Conservation (phyloP, 441 rosid species). For the Erysimum cheiri region DNA sequence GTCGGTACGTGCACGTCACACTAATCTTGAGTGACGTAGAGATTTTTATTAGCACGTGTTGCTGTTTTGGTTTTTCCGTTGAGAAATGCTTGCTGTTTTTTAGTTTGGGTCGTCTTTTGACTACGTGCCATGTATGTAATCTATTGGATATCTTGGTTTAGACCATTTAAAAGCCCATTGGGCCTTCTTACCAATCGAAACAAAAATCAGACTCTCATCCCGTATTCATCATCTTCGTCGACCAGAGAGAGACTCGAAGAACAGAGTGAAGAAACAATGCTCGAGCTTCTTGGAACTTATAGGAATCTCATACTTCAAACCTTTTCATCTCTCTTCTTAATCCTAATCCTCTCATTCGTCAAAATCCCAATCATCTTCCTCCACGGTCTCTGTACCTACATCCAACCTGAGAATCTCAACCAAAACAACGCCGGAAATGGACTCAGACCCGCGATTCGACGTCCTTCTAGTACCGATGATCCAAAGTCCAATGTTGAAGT, state of each 20-base stretch:
- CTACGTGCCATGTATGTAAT: not conserved
- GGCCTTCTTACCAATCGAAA: not conserved
- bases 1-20: slow-evolving; percentile 81
- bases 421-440: slow-evolving; percentile 52
- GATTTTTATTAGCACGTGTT: slow-evolving; percentile 9
- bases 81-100: slow-evolving; percentile 22
- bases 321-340: slow-evolving; percentile 48
- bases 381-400: slow-evolving; percentile 74
- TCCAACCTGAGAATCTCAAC: slow-evolving; percentile 80
- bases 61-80: slow-evolving; percentile 14
- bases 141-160: too few relatives aligned
- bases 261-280: slow-evolving; percentile 45
- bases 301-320: slow-evolving; percentile 57
- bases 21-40: slow-evolving; percentile 71
- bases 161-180: slow-evolving; percentile 19
- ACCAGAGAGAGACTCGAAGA: not conserved
- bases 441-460: slow-evolving; percentile 67
- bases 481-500: slow-evolving; percentile 52
- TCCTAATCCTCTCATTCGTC: slow-evolving; percentile 61
- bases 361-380: slow-evolving; percentile 67
- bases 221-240: not conserved
- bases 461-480: slow-evolving; percentile 59
- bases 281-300: slow-evolving; percentile 51
- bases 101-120: not conserved
- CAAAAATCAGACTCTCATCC: not conserved